A percentile compares a stretch with the other conserved stretches of the same genome.
Conservation (phyloP, 371 early-diverging fungal genomes). For the Mortierella sp. region DNA sequence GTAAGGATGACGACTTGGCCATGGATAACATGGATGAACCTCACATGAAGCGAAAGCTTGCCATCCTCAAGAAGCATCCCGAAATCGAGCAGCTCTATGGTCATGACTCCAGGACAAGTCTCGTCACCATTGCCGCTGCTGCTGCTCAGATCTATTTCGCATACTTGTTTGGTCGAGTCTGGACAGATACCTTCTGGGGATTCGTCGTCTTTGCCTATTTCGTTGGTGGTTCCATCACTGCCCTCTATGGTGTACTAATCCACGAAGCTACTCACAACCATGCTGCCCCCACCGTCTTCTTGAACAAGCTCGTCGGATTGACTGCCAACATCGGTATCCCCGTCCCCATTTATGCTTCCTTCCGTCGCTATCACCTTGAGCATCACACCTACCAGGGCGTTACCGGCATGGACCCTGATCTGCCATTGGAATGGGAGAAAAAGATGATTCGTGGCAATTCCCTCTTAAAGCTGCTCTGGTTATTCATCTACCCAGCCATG, state of each 20-base stretch:
- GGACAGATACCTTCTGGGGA: constrained; percentile 70
- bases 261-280: constrained; percentile 95
- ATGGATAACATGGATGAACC: constrained; percentile 95
- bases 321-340: constrained; percentile 90
- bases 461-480: constrained; percentile 82
- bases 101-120: constrained; percentile 83
- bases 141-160: constrained; percentile 83
- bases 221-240: constrained; percentile 88
- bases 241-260: constrained; percentile 83
- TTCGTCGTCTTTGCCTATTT: constrained; percentile 78
- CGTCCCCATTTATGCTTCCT: constrained; percentile 85
- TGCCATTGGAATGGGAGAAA: constrained; percentile 92
- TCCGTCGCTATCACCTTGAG: constrained; percentile 95
- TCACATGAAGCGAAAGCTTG: constrained; percentile 90
- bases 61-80: constrained; percentile 91
- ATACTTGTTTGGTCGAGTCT: constrained; percentile 79
- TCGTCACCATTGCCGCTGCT: constrained; percentile 75
- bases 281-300: constrained; percentile 72
- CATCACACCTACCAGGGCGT: constrained; percentile 98
- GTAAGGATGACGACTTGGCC: constrained; percentile 80
- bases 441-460: constrained; percentile 83
- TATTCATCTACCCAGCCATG: constrained; percentile 91
- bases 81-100: constrained; percentile 89
- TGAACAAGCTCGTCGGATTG: constrained; percentile 86
- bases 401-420: constrained; percentile 94